Percentiles rank a stretch among this genome's conserved stretches.
phyloP scores from a whole-genome alignment of 2,329 filamentous ascomycete species.

The Aspergillus sp. region DNA sequence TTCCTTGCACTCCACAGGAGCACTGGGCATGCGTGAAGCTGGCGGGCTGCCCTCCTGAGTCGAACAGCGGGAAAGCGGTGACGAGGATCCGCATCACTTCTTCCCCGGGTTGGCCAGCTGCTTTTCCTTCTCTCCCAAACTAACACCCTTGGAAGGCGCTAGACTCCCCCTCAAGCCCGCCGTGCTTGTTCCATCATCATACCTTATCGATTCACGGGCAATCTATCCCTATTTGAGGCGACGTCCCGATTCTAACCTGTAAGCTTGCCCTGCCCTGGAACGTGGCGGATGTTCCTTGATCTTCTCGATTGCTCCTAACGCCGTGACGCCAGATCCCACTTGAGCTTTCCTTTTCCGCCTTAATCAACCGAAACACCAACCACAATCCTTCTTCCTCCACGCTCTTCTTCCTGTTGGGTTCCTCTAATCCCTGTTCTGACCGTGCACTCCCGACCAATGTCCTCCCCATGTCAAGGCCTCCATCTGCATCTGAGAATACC shows the following conservation, averaged over 20 bases:
- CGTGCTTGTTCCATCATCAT: conserved; percentile 5
- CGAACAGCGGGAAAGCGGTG: conserved; percentile 20
- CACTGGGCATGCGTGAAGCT: not conserved
- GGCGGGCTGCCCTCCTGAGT: not conserved
- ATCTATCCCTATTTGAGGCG: conserved; percentile 14
- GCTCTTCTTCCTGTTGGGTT: conserved; percentile 15
- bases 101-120: conserved; percentile 11
- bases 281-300: conserved; percentile 25
- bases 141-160: conserved; percentile 3
- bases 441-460: conserved; percentile 47
- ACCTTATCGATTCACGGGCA: not conserved
- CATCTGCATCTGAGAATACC: conserved; percentile 43
- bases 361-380: conserved; percentile 18
- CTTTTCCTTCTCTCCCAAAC: conserved; percentile 5
- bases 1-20: not conserved
- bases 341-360: conserved; percentile 13
- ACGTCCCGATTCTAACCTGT: conserved; percentile 25
- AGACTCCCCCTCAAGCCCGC: not conserved
- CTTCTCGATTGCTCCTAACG: conserved; percentile 15
- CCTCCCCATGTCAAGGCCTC: conserved; percentile 51
- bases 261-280: conserved; percentile 28
- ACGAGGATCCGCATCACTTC: conserved; percentile 24
- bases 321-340: conserved; percentile 28
- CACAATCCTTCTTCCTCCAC: conserved; percentile 15
- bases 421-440: conserved; percentile 18